Base-by-base conservation (phyloP, 2,329 filamentous ascomycete species). In the Aspergillus luchuensis region DNA sequence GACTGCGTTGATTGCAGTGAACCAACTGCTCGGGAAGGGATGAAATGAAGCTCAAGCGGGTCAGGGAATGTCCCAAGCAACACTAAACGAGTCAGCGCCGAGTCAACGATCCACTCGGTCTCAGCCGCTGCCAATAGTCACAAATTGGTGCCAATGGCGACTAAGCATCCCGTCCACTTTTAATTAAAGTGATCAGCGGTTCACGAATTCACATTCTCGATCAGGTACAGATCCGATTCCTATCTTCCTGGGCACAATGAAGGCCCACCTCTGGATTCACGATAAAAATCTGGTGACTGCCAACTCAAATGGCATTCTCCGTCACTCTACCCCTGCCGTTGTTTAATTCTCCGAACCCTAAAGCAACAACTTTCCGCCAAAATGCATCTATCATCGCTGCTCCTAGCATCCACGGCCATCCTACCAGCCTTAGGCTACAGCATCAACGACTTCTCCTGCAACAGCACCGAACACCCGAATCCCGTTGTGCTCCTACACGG, bases 401-500 rank as follows among this genome's bases (percentile, higher is more conserved):
- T 66, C 8, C 23, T 50, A 7, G 39, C 38, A 17, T 23, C 55
- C 8, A 36, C 50, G 8, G 54, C 60, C 36, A 61, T 62, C n/a
- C 60, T 63, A n/a, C 51, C 66, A 2, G 64, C 61, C 28, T 33
- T 58, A 4, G 68, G 66, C n/a, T 52, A 57, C 11, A 60, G 49
- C 11, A 72, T 73, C 59, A 77, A 77, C 54, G 72, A 77, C 60
- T 77, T 72, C 63, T 65, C 68, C 65, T 77, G 75, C 63, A 60
- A 63, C 43, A 71, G 68, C 59, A 43, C 62, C 30, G 58, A 59
- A 39, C 60, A 67, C 55, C 60, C 69, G 1, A 76, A 77, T 61
- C 75, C 75, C 0, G 67, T 77, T 15, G 63, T 77, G 28, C 67
- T 77, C 36, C 69, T 77, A 1, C 75, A 77, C 61, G 75, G 75